Evolutionary conservation across 2,329 filamentous ascomycete genomes (phyloP).

Genomic region (Hortaea sp.): DNA sequence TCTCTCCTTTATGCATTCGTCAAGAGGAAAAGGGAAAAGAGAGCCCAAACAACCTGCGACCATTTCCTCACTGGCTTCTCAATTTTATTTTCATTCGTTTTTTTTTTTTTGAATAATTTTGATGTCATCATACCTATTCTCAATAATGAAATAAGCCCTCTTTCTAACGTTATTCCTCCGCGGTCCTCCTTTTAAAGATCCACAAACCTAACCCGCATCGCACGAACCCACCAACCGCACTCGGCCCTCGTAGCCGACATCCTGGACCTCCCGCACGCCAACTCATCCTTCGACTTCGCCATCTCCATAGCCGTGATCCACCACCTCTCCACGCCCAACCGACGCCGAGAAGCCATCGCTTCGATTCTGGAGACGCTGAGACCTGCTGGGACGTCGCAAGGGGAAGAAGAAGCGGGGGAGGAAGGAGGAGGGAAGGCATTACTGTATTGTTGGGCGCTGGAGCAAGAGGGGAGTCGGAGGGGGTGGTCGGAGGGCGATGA

Average conservation of each 20-base stretch:
- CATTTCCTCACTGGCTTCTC: not conserved
- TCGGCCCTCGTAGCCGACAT: slow-evolving; percentile 71
- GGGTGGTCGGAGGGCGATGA: slow-evolving; percentile 77
- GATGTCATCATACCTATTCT: no score
- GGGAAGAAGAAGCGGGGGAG: not conserved
- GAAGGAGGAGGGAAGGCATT: slow-evolving; percentile 53
- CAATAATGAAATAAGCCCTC: not conserved
- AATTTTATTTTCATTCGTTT: not conserved
- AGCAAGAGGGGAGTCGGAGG: slow-evolving; percentile 75
- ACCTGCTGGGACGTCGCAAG: slow-evolving; percentile 2
- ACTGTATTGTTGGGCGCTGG: slow-evolving; percentile 90
- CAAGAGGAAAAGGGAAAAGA: no score
- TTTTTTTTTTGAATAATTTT: no score
- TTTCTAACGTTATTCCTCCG: not conserved
- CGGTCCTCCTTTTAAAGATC: slow-evolving; percentile 30
- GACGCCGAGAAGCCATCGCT: slow-evolving; percentile 62
- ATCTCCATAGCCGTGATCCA: slow-evolving; percentile 93
- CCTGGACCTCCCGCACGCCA: slow-evolving; percentile 69
- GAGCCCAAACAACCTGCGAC: no score
- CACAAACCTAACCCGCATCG: slow-evolving; percentile 48
- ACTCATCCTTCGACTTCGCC: slow-evolving; percentile 64
- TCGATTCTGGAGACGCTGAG: slow-evolving; percentile 59
- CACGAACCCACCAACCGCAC: slow-evolving; percentile 48
- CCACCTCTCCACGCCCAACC: slow-evolving; percentile 69
- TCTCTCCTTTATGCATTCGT: not conserved